phyloP scores from a whole-genome alignment of 2,329 filamentous ascomycete species.

The Colletotrichum tamarilloi region DNA sequence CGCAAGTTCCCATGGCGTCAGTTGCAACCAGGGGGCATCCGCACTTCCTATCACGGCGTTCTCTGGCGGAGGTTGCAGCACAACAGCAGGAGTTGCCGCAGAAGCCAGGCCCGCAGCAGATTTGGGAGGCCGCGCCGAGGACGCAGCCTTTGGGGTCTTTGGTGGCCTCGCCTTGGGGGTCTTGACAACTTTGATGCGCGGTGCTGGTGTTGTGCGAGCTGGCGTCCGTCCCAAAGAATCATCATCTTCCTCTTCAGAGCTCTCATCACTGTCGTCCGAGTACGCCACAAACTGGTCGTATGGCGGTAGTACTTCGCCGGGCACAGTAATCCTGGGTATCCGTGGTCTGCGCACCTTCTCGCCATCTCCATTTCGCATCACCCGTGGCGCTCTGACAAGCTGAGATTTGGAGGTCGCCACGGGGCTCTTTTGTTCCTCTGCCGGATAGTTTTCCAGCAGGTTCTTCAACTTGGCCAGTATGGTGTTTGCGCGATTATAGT shows the following conservation, averaged over 20 bases:
- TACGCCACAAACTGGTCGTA: slow-evolving; percentile 73
- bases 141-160: slow-evolving; percentile 54
- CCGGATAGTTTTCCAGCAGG: slow-evolving; percentile 71
- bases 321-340: slow-evolving; percentile 71
- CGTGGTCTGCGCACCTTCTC: slow-evolving; percentile 58
- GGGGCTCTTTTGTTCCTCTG: slow-evolving; percentile 63
- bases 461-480: slow-evolving; percentile 68
- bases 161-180: slow-evolving; percentile 41
- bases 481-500: slow-evolving; percentile 69
- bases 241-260: slow-evolving; percentile 58
- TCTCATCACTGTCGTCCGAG: slow-evolving; percentile 64
- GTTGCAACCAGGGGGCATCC: slow-evolving; percentile 73
- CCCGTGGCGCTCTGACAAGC: slow-evolving; percentile 59
- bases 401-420: slow-evolving; percentile 63
- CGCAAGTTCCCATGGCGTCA: slow-evolving; percentile 73
- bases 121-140: slow-evolving; percentile 39
- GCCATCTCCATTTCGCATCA: slow-evolving; percentile 56
- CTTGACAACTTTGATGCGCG: slow-evolving; percentile 64
- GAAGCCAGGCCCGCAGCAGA: slow-evolving; percentile 43
- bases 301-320: slow-evolving; percentile 73
- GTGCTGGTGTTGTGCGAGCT: slow-evolving; percentile 46
- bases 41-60: slow-evolving; percentile 68
- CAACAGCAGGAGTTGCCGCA: slow-evolving; percentile 47
- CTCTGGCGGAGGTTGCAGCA: slow-evolving; percentile 68
- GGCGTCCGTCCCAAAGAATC: slow-evolving; percentile 43